Base-by-base conservation (phyloP, 2,329 filamentous ascomycete genomes). In the Beauveria rudraprayagi region DNA sequence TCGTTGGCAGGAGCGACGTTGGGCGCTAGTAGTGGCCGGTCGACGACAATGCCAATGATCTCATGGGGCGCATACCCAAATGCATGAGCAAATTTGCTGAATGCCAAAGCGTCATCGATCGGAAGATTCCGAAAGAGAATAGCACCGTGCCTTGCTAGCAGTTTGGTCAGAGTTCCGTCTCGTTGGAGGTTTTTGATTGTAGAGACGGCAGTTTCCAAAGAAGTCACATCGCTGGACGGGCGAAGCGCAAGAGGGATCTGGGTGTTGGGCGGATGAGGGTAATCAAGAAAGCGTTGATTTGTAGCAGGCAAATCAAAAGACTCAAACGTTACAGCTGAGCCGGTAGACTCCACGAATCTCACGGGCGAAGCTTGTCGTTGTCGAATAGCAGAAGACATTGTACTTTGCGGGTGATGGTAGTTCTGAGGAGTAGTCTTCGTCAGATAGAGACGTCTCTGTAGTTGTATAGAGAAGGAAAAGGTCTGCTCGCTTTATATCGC, bases 11-110 rank as follows among this genome's bases (percentile, higher is more conserved):
- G 77, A 5, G 54, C 54, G n/a, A 56, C 54, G 43, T 56, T 56
- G 54, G 54, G 54, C 14, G 54, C 54, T 6, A 46, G 41, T 11
- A 43, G 34, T 16, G 78, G 77, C 47, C 79, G 67, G 52, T 79
- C 70, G 6, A 80, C 77, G 0, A 80, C 77, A 50, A 80, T 80
- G 0, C 78, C 78, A 54, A 81, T 81, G 60, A 79, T 79, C 63
- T 80, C 78, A 57, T 81, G 78, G 1, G 78, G 77, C 6, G 22
- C 22, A 19, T 47, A 54, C 0, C 77, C 77, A 64, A 81, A 81
- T 0, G 78, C 76, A 61, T 80, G 78, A 0, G 77, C 76, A 64
- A 81, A 80, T 62, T 68, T 72, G 68, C 75, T 78, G 65, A 80
- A 80, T 30, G 79, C 77, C 5, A 74, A 63, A 1, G 77, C 78